A percentile compares a stretch with the other conserved stretches of the same genome.
Conservation (phyloP, 345 rosid species). For the Citrus mangshanensis region DNA sequence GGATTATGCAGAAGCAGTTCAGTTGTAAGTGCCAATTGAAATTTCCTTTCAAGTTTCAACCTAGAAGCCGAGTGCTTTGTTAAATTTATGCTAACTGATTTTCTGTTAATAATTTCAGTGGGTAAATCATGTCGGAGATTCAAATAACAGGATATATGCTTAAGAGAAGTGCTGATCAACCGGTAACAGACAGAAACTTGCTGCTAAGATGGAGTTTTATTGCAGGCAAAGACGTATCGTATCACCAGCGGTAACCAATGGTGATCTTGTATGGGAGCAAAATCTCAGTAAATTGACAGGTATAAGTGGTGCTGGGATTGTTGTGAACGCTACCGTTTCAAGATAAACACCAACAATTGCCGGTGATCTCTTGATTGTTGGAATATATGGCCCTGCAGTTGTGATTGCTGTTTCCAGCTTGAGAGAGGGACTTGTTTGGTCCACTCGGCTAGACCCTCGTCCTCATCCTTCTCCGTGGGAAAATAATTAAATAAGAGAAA, state of each 20-base stretch:
- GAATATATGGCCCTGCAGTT: constrained; percentile 43
- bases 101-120: constrained; percentile 23
- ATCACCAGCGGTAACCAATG: constrained; percentile 42
- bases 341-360: constrained; percentile 46
- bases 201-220: constrained; percentile 37
- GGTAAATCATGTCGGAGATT: constrained; percentile 42
- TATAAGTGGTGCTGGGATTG: constrained; percentile 5
- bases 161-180: constrained; percentile 19
- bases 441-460: constrained; percentile 31
- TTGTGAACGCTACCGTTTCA: constrained; percentile 29
- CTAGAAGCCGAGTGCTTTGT: not conserved
- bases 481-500: constrained; percentile 1
- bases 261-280: constrained; percentile 6
- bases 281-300: no score
- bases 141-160: constrained; percentile 33
- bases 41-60: not conserved
- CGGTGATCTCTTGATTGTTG: constrained; percentile 26
- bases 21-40: not conserved
- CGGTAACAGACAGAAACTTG: constrained; percentile 15
- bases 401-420: constrained; percentile 36
- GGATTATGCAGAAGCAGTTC: not conserved
- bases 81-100: not conserved
- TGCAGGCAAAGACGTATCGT: constrained; percentile 46
- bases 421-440: constrained; percentile 40
- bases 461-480: constrained; percentile 22